Evolutionary conservation across 108 stramenopile genomes (phyloP).

Genomic region (Discostella pseudostelligera): DNA sequence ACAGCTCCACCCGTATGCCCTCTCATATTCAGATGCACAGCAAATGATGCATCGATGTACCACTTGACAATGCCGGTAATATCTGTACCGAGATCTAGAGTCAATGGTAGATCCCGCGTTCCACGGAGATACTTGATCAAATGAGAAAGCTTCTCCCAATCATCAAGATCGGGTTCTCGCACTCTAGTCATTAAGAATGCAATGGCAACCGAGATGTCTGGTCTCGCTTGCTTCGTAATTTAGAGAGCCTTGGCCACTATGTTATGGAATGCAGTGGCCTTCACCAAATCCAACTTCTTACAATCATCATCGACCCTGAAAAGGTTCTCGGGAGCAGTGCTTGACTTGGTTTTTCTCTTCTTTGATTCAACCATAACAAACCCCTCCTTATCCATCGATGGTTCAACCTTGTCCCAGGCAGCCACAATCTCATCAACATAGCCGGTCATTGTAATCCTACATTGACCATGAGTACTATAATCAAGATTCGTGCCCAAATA

Average conservation of each 20-base stretch:
- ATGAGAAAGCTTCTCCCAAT: constrained; percentile 42
- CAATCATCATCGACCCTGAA: background rate
- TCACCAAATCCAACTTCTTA: background rate
- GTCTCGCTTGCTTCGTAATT: background rate
- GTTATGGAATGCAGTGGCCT: constrained; percentile 10
- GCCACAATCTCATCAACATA: constrained; percentile 1
- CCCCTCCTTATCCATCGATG: background rate
- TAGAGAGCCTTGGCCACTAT: constrained; percentile 7
- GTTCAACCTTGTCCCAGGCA: background rate
- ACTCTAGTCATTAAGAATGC: constrained; percentile 54
- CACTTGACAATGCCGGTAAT: constrained; percentile 22
- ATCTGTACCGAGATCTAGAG: constrained; percentile 7
- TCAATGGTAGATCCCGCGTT: constrained; percentile 28
- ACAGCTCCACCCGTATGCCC: constrained; percentile 56
- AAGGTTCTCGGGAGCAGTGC: background rate
- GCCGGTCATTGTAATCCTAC: background rate
- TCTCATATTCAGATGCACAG: constrained; percentile 39
- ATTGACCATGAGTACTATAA: background rate
- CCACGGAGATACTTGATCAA: constrained; percentile 44
- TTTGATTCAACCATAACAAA: background rate
- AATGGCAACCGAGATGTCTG: constrained; percentile 43
- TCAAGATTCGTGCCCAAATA: constrained; percentile 3
- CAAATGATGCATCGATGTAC: constrained; percentile 56
- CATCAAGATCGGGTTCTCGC: too few relatives aligned
- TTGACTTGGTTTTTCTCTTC: constrained; percentile 2